Conservation (phyloP, 2,329 filamentous ascomycete genomes). For the Davidsoniella eucalypti region DNA sequence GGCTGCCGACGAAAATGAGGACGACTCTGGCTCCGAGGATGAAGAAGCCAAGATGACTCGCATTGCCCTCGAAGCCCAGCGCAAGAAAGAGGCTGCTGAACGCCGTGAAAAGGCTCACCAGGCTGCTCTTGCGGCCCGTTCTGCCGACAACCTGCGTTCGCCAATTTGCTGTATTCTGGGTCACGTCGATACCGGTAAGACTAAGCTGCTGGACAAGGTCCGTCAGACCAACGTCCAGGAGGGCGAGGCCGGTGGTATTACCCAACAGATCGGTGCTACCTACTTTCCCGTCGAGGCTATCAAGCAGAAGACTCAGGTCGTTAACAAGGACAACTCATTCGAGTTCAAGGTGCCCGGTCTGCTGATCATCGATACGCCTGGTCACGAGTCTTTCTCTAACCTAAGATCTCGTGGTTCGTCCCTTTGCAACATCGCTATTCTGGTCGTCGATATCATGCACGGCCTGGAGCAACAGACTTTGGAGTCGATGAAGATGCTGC, state of each 20-base stretch:
- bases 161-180: constrained; percentile 99
- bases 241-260: constrained; percentile 98
- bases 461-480: constrained; percentile 92
- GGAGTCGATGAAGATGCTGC: constrained; percentile 87
- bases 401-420: constrained; percentile 91
- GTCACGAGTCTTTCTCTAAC: constrained; percentile 99
- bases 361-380: constrained; percentile 91
- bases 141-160: constrained; percentile 85
- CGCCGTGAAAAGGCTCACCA: constrained; percentile 80
- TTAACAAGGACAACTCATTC: constrained; percentile 79
- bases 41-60: constrained; percentile 64
- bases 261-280: constrained; percentile 97
- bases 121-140: constrained; percentile 77
- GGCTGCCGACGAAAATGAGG: constrained; percentile 17
- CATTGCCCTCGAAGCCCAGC: constrained; percentile 53
- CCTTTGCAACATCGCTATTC: constrained; percentile 96
- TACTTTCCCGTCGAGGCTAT: constrained; percentile 96
- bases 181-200: constrained; percentile 99
- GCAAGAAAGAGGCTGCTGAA: constrained; percentile 78
- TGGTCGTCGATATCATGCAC: constrained; percentile 99
- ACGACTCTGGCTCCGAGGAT: constrained; percentile 40
- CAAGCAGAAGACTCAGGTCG: constrained; percentile 77
- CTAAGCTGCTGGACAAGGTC: constrained; percentile 97
- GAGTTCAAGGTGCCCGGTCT: constrained; percentile 97
- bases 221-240: constrained; percentile 97